A percentile compares a stretch with the other conserved stretches of the same genome.
These are phyloP conservation scores for Fusarium ramigenum DNA, from an alignment of 2,329 filamentous ascomycete species.

Conservation along the genomic window DNA sequence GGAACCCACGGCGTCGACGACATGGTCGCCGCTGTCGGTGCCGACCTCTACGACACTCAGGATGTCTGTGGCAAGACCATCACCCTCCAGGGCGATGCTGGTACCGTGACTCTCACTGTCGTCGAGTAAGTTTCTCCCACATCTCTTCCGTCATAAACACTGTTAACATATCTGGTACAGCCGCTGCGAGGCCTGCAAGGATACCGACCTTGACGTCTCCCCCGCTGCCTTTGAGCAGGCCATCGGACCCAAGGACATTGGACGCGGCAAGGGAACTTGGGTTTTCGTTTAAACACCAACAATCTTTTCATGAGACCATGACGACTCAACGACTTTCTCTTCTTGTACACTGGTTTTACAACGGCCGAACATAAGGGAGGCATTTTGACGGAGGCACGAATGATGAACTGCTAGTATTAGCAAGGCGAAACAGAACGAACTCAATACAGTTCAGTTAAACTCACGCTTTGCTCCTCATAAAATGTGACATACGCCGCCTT, in stretches of 20 bases:
- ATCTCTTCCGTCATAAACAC: background rate
- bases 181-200: constrained; percentile 63
- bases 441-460: constrained; percentile 10
- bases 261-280: constrained; percentile 30
- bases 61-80: constrained; percentile 70
- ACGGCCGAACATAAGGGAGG: constrained; percentile 20
- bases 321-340: background rate
- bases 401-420: constrained; percentile 18
- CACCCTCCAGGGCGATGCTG: constrained; percentile 61
- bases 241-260: constrained; percentile 44
- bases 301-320: background rate
- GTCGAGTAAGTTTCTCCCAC: constrained; percentile 59
- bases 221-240: constrained; percentile 57
- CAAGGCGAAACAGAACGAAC: background rate
- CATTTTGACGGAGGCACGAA: constrained; percentile 9
- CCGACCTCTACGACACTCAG: constrained; percentile 71
- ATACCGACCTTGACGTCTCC: constrained; percentile 60
- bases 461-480: background rate
- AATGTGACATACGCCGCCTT: background rate
- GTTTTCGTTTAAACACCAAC: constrained; percentile 4
- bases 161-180: background rate
- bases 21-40: constrained; percentile 72
- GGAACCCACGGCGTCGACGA: constrained; percentile 62
- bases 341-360: constrained; percentile 19
- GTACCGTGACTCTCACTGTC: constrained; percentile 67